phyloP scores from a whole-genome alignment of 805 yeast genomes.

The Candida corydali region DNA sequence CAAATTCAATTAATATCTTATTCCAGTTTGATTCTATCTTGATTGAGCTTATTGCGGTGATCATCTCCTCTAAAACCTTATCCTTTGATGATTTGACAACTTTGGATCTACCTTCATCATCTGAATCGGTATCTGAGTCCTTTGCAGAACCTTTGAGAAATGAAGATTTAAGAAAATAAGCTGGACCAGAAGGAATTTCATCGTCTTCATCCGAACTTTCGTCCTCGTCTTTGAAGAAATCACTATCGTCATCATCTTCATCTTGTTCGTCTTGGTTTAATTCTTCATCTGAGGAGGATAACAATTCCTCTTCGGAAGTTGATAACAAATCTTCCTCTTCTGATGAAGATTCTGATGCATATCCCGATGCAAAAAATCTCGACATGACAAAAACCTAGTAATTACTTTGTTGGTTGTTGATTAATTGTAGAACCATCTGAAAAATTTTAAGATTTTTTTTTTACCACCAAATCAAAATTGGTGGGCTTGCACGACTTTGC shows the following conservation, averaged over 20 bases:
- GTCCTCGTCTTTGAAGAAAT: conserved; percentile 35
- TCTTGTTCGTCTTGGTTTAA: conserved; percentile 8
- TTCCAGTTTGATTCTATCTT: conserved; percentile 76
- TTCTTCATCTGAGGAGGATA: conserved; percentile 39
- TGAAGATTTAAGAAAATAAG: conserved; percentile 51
- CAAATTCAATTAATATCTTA: conserved; percentile 69
- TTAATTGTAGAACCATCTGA: conserved; percentile 5
- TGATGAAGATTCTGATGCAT: conserved; percentile 53
- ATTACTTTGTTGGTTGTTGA: conserved; percentile 9
- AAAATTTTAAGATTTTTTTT: conserved; percentile 3
- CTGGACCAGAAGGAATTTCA: conserved; percentile 43
- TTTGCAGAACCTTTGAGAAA: conserved; percentile 39
- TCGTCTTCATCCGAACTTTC: conserved; percentile 34
- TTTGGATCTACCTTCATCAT: conserved; percentile 73
- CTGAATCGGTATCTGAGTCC: conserved; percentile 44
- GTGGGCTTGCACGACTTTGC: background rate
- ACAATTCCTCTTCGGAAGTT: conserved; percentile 59
- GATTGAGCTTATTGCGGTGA: conserved; percentile 60
- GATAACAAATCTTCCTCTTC: conserved; percentile 48
- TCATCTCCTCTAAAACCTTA: conserved; percentile 85
- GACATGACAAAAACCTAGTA: conserved; percentile 51
- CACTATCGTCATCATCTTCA: conserved; percentile 44
- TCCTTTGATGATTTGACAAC: conserved; percentile 93
- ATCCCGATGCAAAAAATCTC: conserved; percentile 76
- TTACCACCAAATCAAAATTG: conserved; percentile 1